Conservation (phyloP, 164 flowering plant genomes). For the Vitis riparia region DNA sequence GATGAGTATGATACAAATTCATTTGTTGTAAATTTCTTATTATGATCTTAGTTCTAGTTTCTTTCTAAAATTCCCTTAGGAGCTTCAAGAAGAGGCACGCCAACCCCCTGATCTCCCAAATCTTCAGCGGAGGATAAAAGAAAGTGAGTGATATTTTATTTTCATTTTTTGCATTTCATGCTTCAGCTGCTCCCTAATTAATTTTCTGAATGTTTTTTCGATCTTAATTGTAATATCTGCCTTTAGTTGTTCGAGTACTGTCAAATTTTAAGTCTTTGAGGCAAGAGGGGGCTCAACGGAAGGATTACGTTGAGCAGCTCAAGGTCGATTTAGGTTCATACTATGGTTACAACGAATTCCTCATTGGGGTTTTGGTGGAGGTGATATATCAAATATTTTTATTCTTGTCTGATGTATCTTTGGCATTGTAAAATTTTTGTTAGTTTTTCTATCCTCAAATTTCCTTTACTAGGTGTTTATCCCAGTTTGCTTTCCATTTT, state of each 20-base stretch:
- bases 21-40: background rate
- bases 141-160: conserved; percentile 48
- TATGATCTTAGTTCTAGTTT: background rate
- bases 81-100: conserved; percentile 73
- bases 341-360: conserved; percentile 95
- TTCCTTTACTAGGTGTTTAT: background rate
- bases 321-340: conserved; percentile 73
- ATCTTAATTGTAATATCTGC: background rate
- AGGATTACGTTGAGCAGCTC: conserved; percentile 82
- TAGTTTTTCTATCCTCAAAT: background rate
- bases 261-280: conserved; percentile 78
- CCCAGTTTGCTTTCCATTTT: background rate
- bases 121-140: conserved; percentile 79
- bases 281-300: conserved; percentile 65
- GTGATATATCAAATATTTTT: conserved; percentile 25
- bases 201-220: background rate
- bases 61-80: conserved; percentile 38
- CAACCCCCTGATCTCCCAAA: conserved; percentile 76
- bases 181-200: background rate
- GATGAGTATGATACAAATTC: no score
- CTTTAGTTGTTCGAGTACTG: conserved; percentile 76
- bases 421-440: background rate
- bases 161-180: background rate
- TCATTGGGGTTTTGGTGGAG: conserved; percentile 80
- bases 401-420: background rate